These are phyloP conservation scores for Fraxinus xanthoxyloides DNA, from an alignment of 305 asterid species.

Conservation along the genomic window DNA sequence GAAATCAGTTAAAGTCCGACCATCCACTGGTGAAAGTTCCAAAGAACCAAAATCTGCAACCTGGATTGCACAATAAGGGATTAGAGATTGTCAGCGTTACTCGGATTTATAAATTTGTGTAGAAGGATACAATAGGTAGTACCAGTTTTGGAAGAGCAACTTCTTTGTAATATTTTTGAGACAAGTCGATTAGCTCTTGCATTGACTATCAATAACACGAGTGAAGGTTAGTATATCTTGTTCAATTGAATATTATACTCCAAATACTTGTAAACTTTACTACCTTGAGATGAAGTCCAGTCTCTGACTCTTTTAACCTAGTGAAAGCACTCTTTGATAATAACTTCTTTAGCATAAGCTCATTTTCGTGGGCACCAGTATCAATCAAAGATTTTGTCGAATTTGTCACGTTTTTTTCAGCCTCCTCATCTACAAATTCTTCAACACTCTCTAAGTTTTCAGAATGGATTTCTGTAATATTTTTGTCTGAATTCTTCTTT, in stretches of 20 bases:
- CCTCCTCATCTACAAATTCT: conserved; percentile 46
- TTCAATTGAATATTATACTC: conserved; percentile 12
- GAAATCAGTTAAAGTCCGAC: conserved; percentile 95
- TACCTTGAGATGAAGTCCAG: conserved; percentile 94
- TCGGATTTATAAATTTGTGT: conserved; percentile 1
- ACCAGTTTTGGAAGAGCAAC: conserved; percentile 98
- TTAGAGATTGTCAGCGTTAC: conserved; percentile 19
- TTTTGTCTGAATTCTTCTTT: conserved; percentile 64
- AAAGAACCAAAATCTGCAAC: conserved; percentile 98
- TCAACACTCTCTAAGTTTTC: conserved; percentile 36
- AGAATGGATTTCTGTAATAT: conserved; percentile 40
- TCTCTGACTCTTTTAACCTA: conserved; percentile 80
- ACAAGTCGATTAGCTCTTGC: conserved; percentile 71
- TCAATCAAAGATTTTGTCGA: conserved; percentile 50
- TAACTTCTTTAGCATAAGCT: conserved; percentile 52
- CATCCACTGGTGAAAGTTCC: conserved; percentile 98
- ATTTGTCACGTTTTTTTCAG: conserved; percentile 36
- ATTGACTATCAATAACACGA: conserved; percentile 57
- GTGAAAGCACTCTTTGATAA: conserved; percentile 71
- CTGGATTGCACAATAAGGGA: conserved; percentile 45
- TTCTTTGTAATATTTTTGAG: conserved; percentile 77
- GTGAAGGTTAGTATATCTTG: conserved; percentile 31
- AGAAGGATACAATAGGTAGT: conserved; percentile 23
- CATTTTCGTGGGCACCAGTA: conserved; percentile 54
- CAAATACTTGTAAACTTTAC: conserved; percentile 8